Base-by-base conservation (phyloP, 371 early-diverging fungal genomes). In the Rhizopus stolonifer region DNA sequence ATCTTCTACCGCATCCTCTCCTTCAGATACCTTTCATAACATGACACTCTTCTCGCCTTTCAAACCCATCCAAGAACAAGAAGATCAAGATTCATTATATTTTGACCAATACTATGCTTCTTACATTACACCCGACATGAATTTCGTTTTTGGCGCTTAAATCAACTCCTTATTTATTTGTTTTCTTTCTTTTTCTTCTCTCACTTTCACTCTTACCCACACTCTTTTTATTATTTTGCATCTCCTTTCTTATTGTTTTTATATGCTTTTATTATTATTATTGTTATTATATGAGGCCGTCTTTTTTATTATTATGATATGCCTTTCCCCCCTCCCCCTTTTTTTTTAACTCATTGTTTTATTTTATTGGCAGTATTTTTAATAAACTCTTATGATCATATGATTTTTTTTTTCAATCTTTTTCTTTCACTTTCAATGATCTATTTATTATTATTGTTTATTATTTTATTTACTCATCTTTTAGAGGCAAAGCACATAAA, bases 11-110 rank as follows among this genome's bases (percentile, higher is more conserved):
- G 62, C 65, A 0, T 63, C 70, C 11, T 72, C 74, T 1, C 71
- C 74, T 23, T 43, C 52, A 4, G 65, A 68, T 14, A 51, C 58
- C 2, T 34, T 57, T 43, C 63, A 60, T 22, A 54, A 70, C 2
- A 52, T 63, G 34, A 70, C 65, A 0, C 36, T 69, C 9, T 51
- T 69, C 22, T 74, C 77, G 8, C 57, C 69, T 15, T 68, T 69
- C 45, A 69, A 70, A 42, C 70, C 74, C 13, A 52, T 46, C 19
- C 60, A 56, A 45, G 48, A 61, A 26, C 46, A 46, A 29, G 40
- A 58, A 19, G 46, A 46, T 18, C 46, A 48, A 32, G 34, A 49
- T 4, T 47, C 36, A 18, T 52, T 50, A 18, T 40, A 9, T n/a
- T 36, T 36, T 9, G 15, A 21, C 13, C 15, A 6, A 3, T 7